Evolutionary conservation across 768 basidiomycete species (phyloP).

Genomic region (Chalciporus chontae): DNA sequence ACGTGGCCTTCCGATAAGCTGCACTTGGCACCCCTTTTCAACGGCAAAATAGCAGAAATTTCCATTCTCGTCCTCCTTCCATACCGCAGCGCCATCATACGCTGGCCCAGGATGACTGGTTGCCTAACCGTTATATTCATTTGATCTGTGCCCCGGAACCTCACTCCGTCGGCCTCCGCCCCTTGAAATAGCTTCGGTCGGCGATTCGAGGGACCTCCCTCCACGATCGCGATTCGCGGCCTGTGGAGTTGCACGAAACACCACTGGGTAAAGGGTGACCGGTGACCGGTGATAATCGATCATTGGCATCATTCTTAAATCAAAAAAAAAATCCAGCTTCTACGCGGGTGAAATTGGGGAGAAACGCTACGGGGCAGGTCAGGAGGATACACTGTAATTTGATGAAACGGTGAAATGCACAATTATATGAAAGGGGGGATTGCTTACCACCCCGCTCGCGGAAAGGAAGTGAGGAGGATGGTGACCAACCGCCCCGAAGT

Average conservation of each 20-base stretch:
- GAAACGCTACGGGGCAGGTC: not conserved
- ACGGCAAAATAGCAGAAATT: not conserved
- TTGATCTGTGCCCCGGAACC: not conserved
- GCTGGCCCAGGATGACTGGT: not conserved
- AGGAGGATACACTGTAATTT: not conserved
- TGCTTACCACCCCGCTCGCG: not conserved
- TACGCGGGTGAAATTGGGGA: not conserved
- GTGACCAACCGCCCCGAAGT: not conserved
- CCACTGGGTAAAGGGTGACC: not conserved
- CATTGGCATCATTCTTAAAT: not conserved
- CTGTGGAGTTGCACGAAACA: not conserved
- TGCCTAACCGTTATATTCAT: not conserved
- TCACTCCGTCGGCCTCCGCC: not conserved
- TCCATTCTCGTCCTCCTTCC: slow-evolving; percentile 6
- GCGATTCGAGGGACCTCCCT: too few species aligned
- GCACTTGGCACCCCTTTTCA: not conserved
- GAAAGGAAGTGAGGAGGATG: not conserved
- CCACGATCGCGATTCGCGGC: slow-evolving; percentile 2
- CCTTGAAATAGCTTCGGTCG: not conserved
- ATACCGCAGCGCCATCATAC: not conserved
- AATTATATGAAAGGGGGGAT: not conserved
- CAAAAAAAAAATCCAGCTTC: not conserved
- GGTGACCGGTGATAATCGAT: not conserved
- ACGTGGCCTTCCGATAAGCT: not conserved
- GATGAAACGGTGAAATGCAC: not conserved